Evolutionary conservation across 352 stramenopile species (phyloP), one percentile per base, ranked within the genome.

Genomic region (Thraustochytrium striatum): DNA sequence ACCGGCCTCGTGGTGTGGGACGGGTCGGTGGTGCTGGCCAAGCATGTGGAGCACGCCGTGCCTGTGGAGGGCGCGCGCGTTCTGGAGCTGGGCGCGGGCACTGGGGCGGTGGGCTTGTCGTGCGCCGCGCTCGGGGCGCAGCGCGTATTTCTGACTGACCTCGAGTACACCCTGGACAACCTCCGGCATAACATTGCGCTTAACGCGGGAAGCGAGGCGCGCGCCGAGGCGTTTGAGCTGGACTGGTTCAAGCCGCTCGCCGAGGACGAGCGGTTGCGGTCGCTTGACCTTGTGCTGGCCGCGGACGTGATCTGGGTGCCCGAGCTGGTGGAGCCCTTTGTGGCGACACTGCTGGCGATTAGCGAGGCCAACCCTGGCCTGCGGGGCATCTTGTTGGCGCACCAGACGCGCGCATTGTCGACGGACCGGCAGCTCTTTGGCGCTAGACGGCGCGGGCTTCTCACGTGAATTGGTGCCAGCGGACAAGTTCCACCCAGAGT

Each of bases 281-380:
- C 87, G 36, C 81, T 96, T 33, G 89, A 96, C 72, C 78, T 94
- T 25, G 84, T 96, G 35, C 59, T 96, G 32, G 90, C 89, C 32
- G 92, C 91, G 7, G 91, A 95, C 81, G 91, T 96, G 58, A 91
- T 96, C 43, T 96, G 91, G 91, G 85, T 95, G 21, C 86, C 93
- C 53, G 85, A 91, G 70, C 88, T 96, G 44, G 92, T 96, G 35
- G 75, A 84, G 1, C 89, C 91, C 36, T 88, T 96, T 25, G 91
- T 95, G 21, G 21, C 79, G 19, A 93, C 91, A 0, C 87, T 96
- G 43, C 84, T 87, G 21, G 68, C 33, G 16, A n/a, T 82, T 19
- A 13, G 8, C 8, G 21, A 35, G 3, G 44, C 44, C 39, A 75
- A 75, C 50, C 16, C 41, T 43, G n/a, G 9, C 32, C 28, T 75